Percentiles rank a stretch among this genome's conserved stretches.
These are phyloP conservation scores for Protostelium mycophagum DNA, from an alignment of 78 protist species.

Conservation along the genomic window DNA sequence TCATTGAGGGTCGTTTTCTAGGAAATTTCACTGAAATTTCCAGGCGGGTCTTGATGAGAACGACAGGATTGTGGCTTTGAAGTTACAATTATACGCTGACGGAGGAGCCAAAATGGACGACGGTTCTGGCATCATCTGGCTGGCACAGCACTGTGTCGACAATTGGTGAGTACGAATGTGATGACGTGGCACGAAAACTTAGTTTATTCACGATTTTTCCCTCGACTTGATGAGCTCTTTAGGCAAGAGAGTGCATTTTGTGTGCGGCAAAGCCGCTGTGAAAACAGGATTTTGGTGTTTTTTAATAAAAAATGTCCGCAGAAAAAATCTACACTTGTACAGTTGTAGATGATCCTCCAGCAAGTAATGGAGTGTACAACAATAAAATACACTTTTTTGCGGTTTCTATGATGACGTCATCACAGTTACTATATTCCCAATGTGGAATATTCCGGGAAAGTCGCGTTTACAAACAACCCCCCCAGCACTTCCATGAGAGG, in stretches of 20 bases:
- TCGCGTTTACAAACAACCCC: constrained; percentile 12
- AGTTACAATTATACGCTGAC: constrained; percentile 42
- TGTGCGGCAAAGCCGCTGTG: no score
- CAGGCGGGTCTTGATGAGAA: constrained; percentile 54
- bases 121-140: constrained; percentile 27
- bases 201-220: no score
- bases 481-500: constrained; percentile 25
- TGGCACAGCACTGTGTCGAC: constrained; percentile 17
- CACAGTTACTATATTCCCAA: neutral
- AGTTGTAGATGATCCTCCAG: no score
- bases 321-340: no score
- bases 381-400: neutral
- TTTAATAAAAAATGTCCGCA: no score
- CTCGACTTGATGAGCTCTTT: no score
- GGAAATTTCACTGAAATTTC: constrained; percentile 1
- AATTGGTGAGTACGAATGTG: neutral
- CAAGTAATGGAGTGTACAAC: no score
- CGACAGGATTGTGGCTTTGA: constrained; percentile 52
- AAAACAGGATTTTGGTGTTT: no score
- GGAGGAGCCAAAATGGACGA: constrained; percentile 73
- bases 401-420: neutral
- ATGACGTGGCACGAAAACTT: neutral
- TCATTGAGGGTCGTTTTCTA: neutral
- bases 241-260: no score
- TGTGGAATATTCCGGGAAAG: neutral